Base-by-base conservation (phyloP, 345 rosid species). In the Clarkia xantiana region DNA sequence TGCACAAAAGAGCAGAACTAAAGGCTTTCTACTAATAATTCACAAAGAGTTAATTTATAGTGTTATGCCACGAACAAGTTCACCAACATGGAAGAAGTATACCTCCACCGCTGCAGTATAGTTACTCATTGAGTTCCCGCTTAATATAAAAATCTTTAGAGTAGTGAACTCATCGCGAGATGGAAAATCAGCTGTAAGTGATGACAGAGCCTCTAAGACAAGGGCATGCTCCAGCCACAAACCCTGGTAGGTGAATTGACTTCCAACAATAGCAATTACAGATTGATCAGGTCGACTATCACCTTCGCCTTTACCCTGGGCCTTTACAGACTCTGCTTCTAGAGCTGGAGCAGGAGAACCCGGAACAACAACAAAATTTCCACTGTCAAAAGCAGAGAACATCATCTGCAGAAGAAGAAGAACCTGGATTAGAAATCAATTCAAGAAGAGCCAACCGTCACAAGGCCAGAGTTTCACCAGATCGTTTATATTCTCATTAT, bases 141-240 rank as follows among this genome's bases (percentile, higher is more conserved):
- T 71, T 60, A 87, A 62, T 62, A 84, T 73, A 56, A 78, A 58
- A 62, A 87, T 67, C 68, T 77, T 84, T 54, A 79, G 74, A 56
- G 52, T 63, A 58, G 45, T 68, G 40, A 75, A 64, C 55, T 59
- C 54, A 59, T 55, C 57, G 55, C 76, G 80, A 40, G 39, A 48
- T 40, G 76, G 54, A 53, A 66, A 49, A n/a, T 63, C 62, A 9
- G 64, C 25, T 62, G 80, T 71, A 52, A 84, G 65, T 7, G 94
- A 87, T 54, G 70, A 60, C 43, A 87, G 63, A 52, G 94, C 84
- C 69, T 68, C 68, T 63, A 91, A 72, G 66, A 91, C 51, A 41
- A 87, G 71, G 34, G 96, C 93, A 75, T 91, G 94, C 71, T 84
- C 96, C 66, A 91, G 66, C 99, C 96, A 91, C 71, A 82, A 69